Percentiles rank a stretch among this genome's conserved stretches.
Conservation (phyloP, 2,329 filamentous ascomycete genomes). For the Lasiodiplodia gonubiensis region DNA sequence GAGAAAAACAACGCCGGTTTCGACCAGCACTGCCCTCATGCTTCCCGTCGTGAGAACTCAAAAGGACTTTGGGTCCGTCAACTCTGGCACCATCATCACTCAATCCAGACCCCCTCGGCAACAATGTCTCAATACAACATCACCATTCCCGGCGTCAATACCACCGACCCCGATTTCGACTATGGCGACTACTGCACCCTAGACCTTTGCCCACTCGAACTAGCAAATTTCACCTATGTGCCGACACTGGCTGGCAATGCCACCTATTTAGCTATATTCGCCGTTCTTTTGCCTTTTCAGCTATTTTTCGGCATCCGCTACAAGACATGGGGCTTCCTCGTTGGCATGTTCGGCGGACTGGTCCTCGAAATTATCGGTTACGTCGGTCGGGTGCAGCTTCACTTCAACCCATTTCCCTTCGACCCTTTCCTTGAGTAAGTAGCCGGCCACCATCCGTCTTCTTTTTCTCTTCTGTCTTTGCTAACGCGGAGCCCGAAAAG, state of each 20-base stretch:
- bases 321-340: conserved; percentile 62
- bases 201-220: conserved; percentile 54
- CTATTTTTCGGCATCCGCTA: conserved; percentile 56
- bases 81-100: neutral
- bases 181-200: conserved; percentile 32
- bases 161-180: neutral
- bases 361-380: conserved; percentile 63
- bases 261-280: conserved; percentile 60
- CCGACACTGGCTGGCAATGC: conserved; percentile 59
- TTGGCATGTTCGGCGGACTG: conserved; percentile 56
- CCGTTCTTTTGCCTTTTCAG: conserved; percentile 55
- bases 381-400: conserved; percentile 59
- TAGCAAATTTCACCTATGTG: conserved; percentile 60
- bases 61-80: neutral
- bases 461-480: neutral
- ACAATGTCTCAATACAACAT: neutral
- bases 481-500: conserved; percentile 40
- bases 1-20: neutral
- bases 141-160: neutral
- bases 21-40: conserved; percentile 10
- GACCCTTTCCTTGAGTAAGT: conserved; percentile 58
- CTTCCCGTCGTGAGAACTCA: neutral
- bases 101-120: neutral
- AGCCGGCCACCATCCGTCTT: too few species aligned
- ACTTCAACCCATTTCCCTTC: conserved; percentile 58